Evolutionary conservation across 2,329 filamentous ascomycete genomes (phyloP), one percentile per base, ranked within the genome.

Genomic region (Pseudogymnoascus sp.): DNA sequence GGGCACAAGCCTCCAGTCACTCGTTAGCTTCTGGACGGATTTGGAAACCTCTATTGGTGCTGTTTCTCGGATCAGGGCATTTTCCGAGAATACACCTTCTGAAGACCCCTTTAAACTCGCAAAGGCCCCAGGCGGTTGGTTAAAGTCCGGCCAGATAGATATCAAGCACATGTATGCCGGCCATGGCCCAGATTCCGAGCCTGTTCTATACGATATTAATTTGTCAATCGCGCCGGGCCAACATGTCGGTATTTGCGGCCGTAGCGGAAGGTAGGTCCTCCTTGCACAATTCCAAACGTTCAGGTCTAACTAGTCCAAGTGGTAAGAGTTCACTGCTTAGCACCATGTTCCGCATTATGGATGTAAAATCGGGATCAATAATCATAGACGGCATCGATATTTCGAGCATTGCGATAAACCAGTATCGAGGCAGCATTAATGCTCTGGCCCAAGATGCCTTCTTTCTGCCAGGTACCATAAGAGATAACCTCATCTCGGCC

Each of bases 11-110:
- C 69, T 79, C 8, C 70, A 83, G n/a, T 75, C 83, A 6, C 70
- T 75, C 0, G 62, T 70, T 7, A 75, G 73, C 16, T 78, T 76
- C 52, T 86, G 83, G 82, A 85, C 83, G 0, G 76, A 77, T 43
- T 72, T 86, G 14, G 84, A 87, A 66, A 86, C 82, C 0, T 78
- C 79, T 38, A 78, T 87, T 49, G 83, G 83, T 6, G 82, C 82
- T 8, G 77, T 87, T 7, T 75, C 79, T 4, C 76, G 84, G 21
- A 76, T 85, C 65, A 82, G 81, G 68, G 76, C 77, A n/a, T 85
- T 85, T 65, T 76, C 75, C 1, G 73, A 75, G 66, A 74, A 82
- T 55, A 71, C 71, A 49, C 69, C 69, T 5, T 70, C 67, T 1
- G 80, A 83, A 65, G 71, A 75, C n/a, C 31, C 35, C 23, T 25